Percentiles rank a stretch among this genome's conserved stretches.
phyloP scores from a whole-genome alignment of 2,329 filamentous ascomycete species.

The Cercospora zeae-maydis region DNA sequence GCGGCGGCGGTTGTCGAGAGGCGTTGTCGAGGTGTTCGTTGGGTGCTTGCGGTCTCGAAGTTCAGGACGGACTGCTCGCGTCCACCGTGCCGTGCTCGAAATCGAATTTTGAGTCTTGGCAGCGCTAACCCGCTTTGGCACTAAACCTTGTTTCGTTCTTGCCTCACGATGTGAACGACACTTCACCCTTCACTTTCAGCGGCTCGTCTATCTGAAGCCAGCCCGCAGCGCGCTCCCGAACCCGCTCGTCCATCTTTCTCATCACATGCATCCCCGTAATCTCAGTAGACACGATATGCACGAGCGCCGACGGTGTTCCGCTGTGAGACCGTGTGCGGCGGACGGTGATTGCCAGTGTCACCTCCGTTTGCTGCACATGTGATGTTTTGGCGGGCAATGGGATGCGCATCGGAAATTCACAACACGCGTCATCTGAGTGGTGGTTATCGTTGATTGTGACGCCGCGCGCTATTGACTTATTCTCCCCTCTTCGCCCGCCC shows the following conservation, averaged over 20 bases:
- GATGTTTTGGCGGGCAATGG: not conserved
- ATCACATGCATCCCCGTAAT: not conserved
- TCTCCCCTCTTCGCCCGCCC: not conserved
- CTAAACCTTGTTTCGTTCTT: not conserved
- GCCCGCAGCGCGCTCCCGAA: not conserved
- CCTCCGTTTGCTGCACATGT: not conserved
- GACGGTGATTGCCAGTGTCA: slow-evolving; percentile 10
- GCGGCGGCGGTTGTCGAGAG: slow-evolving; percentile 41
- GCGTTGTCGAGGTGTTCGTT: slow-evolving; percentile 17
- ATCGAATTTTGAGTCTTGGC: slow-evolving; percentile 5
- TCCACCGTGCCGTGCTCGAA: not conserved
- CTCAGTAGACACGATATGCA: not conserved
- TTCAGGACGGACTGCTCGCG: not conserved
- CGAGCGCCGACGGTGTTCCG: not conserved
- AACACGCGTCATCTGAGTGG: not conserved
- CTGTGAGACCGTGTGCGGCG: slow-evolving; percentile 9
- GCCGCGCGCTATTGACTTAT: not conserved
- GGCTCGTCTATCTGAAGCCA: not conserved
- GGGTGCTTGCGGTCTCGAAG: slow-evolving; percentile 1
- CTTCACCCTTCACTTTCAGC: slow-evolving; percentile 1
- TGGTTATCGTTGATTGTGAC: not conserved
- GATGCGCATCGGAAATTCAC: not conserved
- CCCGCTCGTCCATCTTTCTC: not conserved
- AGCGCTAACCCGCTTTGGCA: not conserved
- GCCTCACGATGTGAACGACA: not conserved